phyloP scores from a whole-genome alignment of 139 green algal species.

The Edaphochlamys debaryana region DNA sequence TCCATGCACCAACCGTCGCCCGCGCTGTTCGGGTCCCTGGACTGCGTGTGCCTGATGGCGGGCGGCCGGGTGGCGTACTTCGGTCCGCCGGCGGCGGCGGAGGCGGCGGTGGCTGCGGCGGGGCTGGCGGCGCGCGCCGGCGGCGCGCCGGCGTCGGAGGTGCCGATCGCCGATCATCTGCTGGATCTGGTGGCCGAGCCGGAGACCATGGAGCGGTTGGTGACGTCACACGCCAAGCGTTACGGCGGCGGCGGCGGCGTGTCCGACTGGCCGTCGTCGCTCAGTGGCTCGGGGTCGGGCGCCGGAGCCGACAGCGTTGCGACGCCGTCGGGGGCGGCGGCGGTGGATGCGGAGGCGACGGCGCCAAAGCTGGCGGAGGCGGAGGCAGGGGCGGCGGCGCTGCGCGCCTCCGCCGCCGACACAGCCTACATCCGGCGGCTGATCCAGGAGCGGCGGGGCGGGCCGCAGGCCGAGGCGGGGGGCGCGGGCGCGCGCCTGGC shows the following conservation, averaged over 20 bases:
- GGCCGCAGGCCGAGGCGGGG: not conserved
- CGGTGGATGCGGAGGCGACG: not conserved
- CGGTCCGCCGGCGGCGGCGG: constrained; percentile 50
- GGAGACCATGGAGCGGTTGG: no score
- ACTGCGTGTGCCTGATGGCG: constrained; percentile 69
- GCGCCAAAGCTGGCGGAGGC: not conserved
- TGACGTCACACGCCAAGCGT: no score
- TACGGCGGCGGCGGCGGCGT: no score
- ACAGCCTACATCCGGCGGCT: not conserved
- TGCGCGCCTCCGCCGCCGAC: no score
- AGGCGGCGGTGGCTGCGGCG: constrained; percentile 47
- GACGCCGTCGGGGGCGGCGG: no score
- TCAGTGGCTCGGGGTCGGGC: no score
- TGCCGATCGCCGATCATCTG: constrained; percentile 64
- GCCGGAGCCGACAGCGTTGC: no score
- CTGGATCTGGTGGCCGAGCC: constrained; percentile 36
- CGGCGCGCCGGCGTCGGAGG: no score
- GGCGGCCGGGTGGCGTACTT: constrained; percentile 65
- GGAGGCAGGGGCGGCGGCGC: no score
- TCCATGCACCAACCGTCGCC: constrained; percentile 85
- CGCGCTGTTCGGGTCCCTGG: constrained; percentile 64
- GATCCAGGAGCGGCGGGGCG: not conserved
- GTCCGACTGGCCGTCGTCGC: no score
- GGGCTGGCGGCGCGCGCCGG: not conserved
- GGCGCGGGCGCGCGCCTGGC: not conserved